These are phyloP conservation scores for Blastobotrys apis DNA, from an alignment of 1,139 yeast species.

Conservation along the genomic window DNA sequence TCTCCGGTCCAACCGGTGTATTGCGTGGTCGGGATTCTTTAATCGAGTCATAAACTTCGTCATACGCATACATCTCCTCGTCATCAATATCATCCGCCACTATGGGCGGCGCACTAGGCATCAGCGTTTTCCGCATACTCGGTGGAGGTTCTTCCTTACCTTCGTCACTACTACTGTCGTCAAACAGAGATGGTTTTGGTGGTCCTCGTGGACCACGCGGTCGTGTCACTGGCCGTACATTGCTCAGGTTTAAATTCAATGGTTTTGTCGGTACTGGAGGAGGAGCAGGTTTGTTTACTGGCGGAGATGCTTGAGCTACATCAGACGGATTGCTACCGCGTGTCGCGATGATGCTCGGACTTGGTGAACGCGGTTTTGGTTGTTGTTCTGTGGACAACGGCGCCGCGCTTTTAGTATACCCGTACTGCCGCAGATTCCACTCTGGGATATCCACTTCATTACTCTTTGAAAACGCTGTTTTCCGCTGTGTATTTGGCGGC, in stretches of 20 bases:
- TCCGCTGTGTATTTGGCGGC: constrained; percentile 24
- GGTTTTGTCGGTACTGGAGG: constrained; percentile 7
- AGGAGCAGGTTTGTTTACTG: too few species aligned
- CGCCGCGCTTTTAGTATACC: too few species aligned
- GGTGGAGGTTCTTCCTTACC: constrained; percentile 11
- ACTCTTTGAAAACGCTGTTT: constrained; percentile 27
- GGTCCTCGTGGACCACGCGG: constrained; percentile 4
- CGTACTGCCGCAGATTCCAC: constrained; percentile 59
- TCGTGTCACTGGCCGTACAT: constrained; percentile 3
- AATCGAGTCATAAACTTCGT: constrained; percentile 39
- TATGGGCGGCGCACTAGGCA: constrained; percentile 2
- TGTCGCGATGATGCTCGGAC: neutral
- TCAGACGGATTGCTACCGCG: too few species aligned
- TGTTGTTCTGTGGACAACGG: constrained; percentile 21
- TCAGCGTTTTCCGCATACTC: constrained; percentile 7
- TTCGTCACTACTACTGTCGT: constrained; percentile 9
- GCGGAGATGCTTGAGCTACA: too few species aligned
- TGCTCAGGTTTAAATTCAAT: constrained; percentile 7
- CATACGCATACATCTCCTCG: constrained; percentile 33
- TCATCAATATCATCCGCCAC: neutral
- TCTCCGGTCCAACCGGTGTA: too few species aligned
- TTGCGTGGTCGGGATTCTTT: too few species aligned
- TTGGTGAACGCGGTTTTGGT: constrained; percentile 12
- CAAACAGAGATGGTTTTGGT: constrained; percentile 1
- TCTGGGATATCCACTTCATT: constrained; percentile 37